Base-by-base conservation (phyloP, 2,329 filamentous ascomycete genomes). In the Mariannaea elegans region DNA sequence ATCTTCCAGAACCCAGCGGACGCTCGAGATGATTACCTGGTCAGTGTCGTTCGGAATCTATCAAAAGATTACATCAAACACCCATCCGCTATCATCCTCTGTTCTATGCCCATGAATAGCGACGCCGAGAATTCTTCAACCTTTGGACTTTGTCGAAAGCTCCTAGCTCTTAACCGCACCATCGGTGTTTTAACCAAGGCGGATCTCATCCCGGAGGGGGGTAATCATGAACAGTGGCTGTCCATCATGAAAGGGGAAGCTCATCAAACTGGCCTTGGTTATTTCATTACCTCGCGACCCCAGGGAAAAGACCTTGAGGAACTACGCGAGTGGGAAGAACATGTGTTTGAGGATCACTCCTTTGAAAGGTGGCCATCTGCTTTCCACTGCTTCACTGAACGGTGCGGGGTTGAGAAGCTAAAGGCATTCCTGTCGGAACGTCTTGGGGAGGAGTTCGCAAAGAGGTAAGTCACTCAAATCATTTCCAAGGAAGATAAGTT, bases 151-250 rank as follows among this genome's bases (percentile, higher is more conserved):
- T 86, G 94, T 65, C 76, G 85, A 27, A 73, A 82, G 39, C 77
- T 85, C 1, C 79, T 79, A 1, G 90, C 89, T 0, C 80, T 84
- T 2, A 63, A 80, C 3, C 81, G 89, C 1, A 91, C 88, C 1
- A 81, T 91, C 52, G 92, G 92, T 0, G 90, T 97, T 0, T 81
- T 97, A 14, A 97, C 93, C 0, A 97, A 97, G 69, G 93, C 93
- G 0, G 94, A 97, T 62, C 83, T 90, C 0, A 76, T 93, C 0
- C 83, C 87, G 0, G 72, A 76, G 0, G 81, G 82, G 0, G 78
- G 85, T 1, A 77, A 80, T 0, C 70, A 77, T 24, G 65, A 75
- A 0, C 87, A 89, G 56, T 92, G 90, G 84, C 71, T 85, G 0
- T 77, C 83, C 0, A 89, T 93, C 55, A 80, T 97, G 4, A 78